These are phyloP conservation scores for Mycena rebaudengoi DNA, from an alignment of 768 basidiomycete species.

Conservation along the genomic window DNA sequence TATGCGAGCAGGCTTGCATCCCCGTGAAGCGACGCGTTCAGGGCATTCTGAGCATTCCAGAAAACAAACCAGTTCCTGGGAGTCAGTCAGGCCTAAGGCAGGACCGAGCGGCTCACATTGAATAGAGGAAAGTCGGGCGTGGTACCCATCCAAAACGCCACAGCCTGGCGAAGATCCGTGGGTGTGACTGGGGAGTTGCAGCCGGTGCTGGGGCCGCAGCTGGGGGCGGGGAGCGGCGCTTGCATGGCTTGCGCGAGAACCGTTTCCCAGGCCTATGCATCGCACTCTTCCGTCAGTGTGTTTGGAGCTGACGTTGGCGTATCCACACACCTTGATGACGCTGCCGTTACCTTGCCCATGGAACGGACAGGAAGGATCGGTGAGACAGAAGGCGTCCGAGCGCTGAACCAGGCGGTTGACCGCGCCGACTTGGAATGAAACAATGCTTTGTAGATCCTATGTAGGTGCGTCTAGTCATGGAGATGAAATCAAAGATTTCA, in stretches of 20 bases:
- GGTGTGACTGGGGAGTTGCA: conserved; percentile 13
- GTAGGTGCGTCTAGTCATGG: conserved; percentile 1
- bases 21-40: not conserved
- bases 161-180: not conserved
- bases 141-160: not conserved
- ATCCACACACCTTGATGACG: conserved; percentile 48
- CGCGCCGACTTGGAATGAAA: conserved; percentile 17
- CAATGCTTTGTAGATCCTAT: too few species aligned
- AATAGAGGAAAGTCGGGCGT: not conserved
- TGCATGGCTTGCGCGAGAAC: not conserved
- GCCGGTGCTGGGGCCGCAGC: not conserved
- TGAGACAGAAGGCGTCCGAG: conserved; percentile 26
- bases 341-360: conserved; percentile 28
- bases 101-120: not conserved
- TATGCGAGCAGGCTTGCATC: not conserved
- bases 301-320: not conserved
- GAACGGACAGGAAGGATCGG: conserved; percentile 26
- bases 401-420: conserved; percentile 25
- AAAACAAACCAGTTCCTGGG: not conserved
- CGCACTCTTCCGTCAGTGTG: too few species aligned
- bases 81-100: not conserved
- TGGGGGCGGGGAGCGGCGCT: not conserved
- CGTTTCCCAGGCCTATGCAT: conserved; percentile 10
- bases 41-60: not conserved
- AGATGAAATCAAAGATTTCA: not conserved